These are phyloP conservation scores for Coccomyxa sp. DNA, from an alignment of 139 green algal species.

Conservation along the genomic window DNA sequence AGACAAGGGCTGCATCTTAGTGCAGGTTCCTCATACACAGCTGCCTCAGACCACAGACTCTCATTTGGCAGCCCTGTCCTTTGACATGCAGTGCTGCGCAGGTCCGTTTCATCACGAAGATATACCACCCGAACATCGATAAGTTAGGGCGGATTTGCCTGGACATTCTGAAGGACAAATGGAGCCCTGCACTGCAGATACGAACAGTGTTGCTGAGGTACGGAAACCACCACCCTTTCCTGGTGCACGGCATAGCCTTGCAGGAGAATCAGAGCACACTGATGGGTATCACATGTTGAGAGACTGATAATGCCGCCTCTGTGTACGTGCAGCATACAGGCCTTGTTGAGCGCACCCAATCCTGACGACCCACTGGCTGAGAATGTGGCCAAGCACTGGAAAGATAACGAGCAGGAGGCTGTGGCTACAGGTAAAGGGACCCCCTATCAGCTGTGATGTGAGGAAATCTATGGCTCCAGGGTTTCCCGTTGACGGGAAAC, in stretches of 20 bases:
- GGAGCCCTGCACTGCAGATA: constrained; percentile 97
- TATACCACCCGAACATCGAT: constrained; percentile 99
- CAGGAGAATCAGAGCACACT: background rate
- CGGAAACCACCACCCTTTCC: background rate
- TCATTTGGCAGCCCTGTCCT: background rate
- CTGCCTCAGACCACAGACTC: background rate
- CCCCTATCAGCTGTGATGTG: too few species aligned
- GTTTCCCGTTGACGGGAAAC: too few species aligned
- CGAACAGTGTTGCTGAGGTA: constrained; percentile 93
- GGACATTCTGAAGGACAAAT: constrained; percentile 99
- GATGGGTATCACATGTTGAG: background rate
- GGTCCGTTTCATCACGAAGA: constrained; percentile 97
- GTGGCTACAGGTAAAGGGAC: constrained; percentile 66
- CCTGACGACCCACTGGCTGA: constrained; percentile 97
- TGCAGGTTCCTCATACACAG: background rate
- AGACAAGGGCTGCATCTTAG: too few species aligned
- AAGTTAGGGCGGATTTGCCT: constrained; percentile 98
- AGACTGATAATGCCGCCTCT: background rate
- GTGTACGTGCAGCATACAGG: constrained; percentile 80
- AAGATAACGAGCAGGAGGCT: constrained; percentile 85
- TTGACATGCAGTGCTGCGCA: too few species aligned
- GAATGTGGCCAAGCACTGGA: constrained; percentile 97
- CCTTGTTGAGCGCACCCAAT: constrained; percentile 94
- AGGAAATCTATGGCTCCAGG: too few species aligned
- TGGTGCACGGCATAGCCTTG: too few species aligned